These are phyloP conservation scores for Forsythia suspensa DNA, from an alignment of 257 asterid genomes.

Conservation along the genomic window DNA sequence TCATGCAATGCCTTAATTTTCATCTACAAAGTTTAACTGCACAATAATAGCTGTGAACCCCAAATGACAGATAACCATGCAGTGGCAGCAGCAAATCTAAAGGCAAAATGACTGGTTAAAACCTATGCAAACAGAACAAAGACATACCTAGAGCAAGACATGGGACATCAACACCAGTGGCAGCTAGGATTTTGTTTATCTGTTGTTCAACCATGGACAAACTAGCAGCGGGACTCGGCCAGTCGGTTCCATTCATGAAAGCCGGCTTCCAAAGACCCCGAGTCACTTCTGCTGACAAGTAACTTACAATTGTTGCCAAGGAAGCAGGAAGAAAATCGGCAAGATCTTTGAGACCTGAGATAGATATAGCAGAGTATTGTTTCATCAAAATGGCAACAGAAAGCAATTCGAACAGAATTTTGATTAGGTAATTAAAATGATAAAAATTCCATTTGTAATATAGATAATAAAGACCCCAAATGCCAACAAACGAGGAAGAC, in stretches of 20 bases:
- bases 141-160: conserved; percentile 63
- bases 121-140: conserved; percentile 16
- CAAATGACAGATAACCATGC: conserved; percentile 14
- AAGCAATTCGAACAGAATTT: background rate
- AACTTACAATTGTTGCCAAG: conserved; percentile 85
- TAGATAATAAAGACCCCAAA: conserved; percentile 6
- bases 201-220: conserved; percentile 78
- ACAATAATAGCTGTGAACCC: conserved; percentile 7
- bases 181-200: conserved; percentile 80
- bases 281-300: conserved; percentile 94
- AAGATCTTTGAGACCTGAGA: conserved; percentile 95
- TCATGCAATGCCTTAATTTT: conserved; percentile 2
- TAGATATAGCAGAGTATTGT: conserved; percentile 12
- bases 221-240: conserved; percentile 99
- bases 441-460: background rate
- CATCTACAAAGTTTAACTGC: conserved; percentile 2
- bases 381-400: conserved; percentile 15
- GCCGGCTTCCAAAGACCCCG: conserved; percentile 98
- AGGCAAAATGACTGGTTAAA: conserved; percentile 7
- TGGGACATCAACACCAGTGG: conserved; percentile 92
- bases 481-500: background rate
- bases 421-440: background rate
- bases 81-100: conserved; percentile 7
- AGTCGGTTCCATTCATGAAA: conserved; percentile 96
- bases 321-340: conserved; percentile 98